Evolutionary conservation across 352 stramenopile genomes (phyloP), one percentile per base, ranked within the genome.

Genomic region (Phytophthora pisi): DNA sequence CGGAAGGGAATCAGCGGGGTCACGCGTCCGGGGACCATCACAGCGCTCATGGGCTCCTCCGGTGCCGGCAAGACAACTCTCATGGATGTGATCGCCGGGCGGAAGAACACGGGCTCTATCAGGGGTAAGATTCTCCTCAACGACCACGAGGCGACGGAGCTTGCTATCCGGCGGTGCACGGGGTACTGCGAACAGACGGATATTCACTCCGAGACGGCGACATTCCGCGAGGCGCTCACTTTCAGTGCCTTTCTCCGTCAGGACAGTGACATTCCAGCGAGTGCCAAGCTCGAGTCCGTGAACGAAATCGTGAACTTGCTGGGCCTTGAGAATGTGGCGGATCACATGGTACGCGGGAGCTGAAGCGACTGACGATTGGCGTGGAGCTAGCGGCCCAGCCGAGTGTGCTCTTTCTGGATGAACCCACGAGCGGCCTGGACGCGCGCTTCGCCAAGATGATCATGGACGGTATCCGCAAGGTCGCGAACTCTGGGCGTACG

Each of bases 71-170:
- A 85, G 53, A 91, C 78, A 31, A 98, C 93, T 2, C 72, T 98
- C 9, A 91, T 97, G 64, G 92, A 98, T 74, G 91, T 98, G 4
- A 92, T 98, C 55, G 88, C 92, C 6, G 74, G 95, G 18, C 75
- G 93, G 34, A 62, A 84, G 56, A 82, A 74, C 15, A 73, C 66
- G 30, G 93, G 94, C 11, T 79, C 68, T 5, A 82, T 91, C 57
- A 70, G 59, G 2, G 88, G 89, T 15, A 69, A 91, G 7, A 81
- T 95, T 18, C 23, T 78, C 20, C 68, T 69, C 0, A 86, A 82
- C 42, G 72, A 69, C 11, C 70, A 77, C 28, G 51, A 61, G 6
- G 69, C 73, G 2, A 81, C 51, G 0, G 66, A 76, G 15, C 45
- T 82, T 15, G 60, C 74, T 8, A 81, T 82, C n/a, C 73, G 68